These are phyloP conservation scores for Blumeriella jaapii DNA, from an alignment of 2,329 filamentous ascomycete species.

Conservation along the genomic window DNA sequence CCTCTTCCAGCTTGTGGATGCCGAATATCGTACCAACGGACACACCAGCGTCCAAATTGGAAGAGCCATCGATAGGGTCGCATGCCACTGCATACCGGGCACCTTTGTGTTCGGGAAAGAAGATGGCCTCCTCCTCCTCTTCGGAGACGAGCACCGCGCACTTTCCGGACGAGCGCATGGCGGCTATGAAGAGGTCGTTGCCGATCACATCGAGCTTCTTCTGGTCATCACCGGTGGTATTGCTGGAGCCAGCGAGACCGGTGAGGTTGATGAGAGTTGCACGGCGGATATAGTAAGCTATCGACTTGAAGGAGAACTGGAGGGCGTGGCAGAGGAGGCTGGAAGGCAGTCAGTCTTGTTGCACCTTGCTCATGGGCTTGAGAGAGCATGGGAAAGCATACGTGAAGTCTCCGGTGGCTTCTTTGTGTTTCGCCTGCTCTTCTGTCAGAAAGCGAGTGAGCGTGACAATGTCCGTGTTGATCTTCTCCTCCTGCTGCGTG, in stretches of 20 bases:
- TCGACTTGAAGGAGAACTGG: slow-evolving; percentile 99
- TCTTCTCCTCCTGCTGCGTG: slow-evolving; percentile 47
- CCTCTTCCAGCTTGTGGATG: slow-evolving; percentile 79
- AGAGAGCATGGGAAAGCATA: slow-evolving; percentile 34
- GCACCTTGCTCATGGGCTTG: neutral
- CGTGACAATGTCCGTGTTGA: slow-evolving; percentile 95
- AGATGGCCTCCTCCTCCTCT: slow-evolving; percentile 88
- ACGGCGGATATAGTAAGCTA: slow-evolving; percentile 97
- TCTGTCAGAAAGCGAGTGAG: slow-evolving; percentile 93
- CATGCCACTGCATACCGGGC: slow-evolving; percentile 91
- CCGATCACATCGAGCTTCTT: slow-evolving; percentile 99
- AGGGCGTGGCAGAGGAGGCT: slow-evolving; percentile 94
- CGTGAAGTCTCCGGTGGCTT: slow-evolving; percentile 98
- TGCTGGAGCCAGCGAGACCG: slow-evolving; percentile 86
- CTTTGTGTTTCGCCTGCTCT: slow-evolving; percentile 84
- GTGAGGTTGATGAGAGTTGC: slow-evolving; percentile 92
- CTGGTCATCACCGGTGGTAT: slow-evolving; percentile 93
- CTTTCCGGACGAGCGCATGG: slow-evolving; percentile 87
- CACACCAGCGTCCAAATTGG: slow-evolving; percentile 94
- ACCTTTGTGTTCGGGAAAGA: slow-evolving; percentile 64
- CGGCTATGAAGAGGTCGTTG: slow-evolving; percentile 93
- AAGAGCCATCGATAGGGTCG: slow-evolving; percentile 95
- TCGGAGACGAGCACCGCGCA: slow-evolving; percentile 92
- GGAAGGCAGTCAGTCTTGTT: slow-evolving; percentile 11
- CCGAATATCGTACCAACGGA: slow-evolving; percentile 97